phyloP scores from a whole-genome alignment of 257 asterid genomes.

The Gynochthodes officinalis region DNA sequence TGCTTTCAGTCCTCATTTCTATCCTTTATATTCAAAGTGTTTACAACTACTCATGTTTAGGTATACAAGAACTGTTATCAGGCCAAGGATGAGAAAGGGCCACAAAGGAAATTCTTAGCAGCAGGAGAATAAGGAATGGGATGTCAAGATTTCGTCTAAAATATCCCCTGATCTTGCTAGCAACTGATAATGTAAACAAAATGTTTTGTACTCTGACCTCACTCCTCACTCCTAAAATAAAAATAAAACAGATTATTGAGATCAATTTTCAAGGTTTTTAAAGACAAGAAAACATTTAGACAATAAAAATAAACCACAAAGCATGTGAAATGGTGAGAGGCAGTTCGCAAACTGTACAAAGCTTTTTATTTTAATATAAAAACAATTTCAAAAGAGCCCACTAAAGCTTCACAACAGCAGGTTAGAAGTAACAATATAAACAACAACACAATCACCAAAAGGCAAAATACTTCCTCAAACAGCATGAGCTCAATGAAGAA shows the following conservation, averaged over 20 bases:
- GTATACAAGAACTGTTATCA: slow-evolving; percentile 27
- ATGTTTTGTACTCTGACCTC: neutral
- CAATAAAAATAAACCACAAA: neutral
- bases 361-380: neutral
- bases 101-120: slow-evolving; percentile 34
- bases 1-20: neutral
- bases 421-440: neutral
- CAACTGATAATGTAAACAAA: neutral
- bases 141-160: slow-evolving; percentile 8
- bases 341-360: neutral
- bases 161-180: slow-evolving; percentile 16
- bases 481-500: neutral
- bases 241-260: neutral
- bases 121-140: slow-evolving; percentile 22
- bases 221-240: neutral
- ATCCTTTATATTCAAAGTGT: neutral
- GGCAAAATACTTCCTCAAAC: neutral
- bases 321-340: neutral
- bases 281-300: too few relatives aligned
- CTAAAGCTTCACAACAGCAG: neutral
- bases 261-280: neutral
- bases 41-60: neutral
- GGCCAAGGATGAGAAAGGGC: slow-evolving; percentile 29
- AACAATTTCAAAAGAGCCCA: neutral
- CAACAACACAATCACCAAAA: neutral